These are phyloP conservation scores for Planoprotostelium fungivorum DNA, from an alignment of 78 protist genomes.

Conservation along the genomic window DNA sequence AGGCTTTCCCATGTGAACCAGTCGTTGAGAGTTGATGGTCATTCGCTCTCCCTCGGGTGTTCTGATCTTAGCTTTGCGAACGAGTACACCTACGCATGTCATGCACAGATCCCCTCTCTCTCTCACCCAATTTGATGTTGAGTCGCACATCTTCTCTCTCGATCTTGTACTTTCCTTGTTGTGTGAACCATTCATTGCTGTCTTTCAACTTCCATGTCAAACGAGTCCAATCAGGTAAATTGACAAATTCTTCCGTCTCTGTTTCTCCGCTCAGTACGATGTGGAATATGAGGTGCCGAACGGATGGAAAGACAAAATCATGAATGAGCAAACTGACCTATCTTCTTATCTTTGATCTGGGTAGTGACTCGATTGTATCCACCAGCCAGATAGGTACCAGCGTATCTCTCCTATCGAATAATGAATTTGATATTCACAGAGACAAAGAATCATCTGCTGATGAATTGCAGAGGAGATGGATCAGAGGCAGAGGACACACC, in stretches of 20 bases:
- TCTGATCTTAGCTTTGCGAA: neutral
- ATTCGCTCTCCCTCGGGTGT: neutral
- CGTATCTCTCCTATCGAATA: neutral
- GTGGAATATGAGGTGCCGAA: neutral
- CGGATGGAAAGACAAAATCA: neutral
- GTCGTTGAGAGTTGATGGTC: neutral
- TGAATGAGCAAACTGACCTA: no score
- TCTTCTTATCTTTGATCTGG: neutral
- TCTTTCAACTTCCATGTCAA: neutral
- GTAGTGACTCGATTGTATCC: neutral
- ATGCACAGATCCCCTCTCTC: no score
- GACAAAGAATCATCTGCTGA: neutral
- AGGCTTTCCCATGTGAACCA: neutral
- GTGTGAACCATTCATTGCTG: neutral
- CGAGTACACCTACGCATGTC: no score
- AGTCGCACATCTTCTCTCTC: neutral
- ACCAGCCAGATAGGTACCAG: neutral
- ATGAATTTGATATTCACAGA: neutral
- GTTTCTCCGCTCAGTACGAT: neutral
- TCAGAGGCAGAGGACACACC: neutral
- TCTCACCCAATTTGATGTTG: neutral
- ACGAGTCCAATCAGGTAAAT: neutral
- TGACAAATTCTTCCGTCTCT: neutral
- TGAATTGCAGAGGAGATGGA: neutral
- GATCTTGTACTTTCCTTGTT: neutral